These are phyloP conservation scores for Podosphaera xanthii DNA, from an alignment of 2,329 filamentous ascomycete species.

Conservation along the genomic window DNA sequence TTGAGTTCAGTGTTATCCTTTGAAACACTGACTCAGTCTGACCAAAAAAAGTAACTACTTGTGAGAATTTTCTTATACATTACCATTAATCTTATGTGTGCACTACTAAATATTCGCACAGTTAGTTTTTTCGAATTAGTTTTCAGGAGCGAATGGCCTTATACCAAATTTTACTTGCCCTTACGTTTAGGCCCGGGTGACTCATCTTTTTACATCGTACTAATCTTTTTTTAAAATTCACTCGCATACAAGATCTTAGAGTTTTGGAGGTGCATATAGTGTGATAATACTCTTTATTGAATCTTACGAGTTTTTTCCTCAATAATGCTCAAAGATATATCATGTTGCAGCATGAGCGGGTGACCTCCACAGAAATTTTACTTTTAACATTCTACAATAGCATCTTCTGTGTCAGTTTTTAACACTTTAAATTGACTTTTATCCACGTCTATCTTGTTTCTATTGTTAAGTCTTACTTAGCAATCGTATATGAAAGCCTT, in stretches of 20 bases:
- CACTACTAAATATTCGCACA: no score
- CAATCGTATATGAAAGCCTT: background rate
- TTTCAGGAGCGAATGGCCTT: no score
- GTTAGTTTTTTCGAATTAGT: no score
- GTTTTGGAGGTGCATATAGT: background rate
- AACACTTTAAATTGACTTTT: background rate
- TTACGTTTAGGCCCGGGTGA: no score
- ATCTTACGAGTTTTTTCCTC: no score
- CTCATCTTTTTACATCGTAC: background rate
- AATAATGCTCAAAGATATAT: background rate
- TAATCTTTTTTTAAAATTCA: background rate
- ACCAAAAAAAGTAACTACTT: no score
- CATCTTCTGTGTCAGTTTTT: background rate
- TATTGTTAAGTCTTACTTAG: background rate
- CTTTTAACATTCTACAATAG: background rate
- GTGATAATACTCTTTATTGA: background rate
- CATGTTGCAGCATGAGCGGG: background rate
- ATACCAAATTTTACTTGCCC: no score
- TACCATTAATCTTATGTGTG: no score
- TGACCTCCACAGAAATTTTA: background rate
- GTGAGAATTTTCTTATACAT: no score
- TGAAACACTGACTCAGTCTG: no score
- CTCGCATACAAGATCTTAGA: background rate
- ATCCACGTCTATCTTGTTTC: background rate
- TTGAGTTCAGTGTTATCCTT: no score